Evolutionary conservation across 208 protist genomes (phyloP), one percentile per base, ranked within the genome.

Genomic region (Crithidia brevicula): DNA sequence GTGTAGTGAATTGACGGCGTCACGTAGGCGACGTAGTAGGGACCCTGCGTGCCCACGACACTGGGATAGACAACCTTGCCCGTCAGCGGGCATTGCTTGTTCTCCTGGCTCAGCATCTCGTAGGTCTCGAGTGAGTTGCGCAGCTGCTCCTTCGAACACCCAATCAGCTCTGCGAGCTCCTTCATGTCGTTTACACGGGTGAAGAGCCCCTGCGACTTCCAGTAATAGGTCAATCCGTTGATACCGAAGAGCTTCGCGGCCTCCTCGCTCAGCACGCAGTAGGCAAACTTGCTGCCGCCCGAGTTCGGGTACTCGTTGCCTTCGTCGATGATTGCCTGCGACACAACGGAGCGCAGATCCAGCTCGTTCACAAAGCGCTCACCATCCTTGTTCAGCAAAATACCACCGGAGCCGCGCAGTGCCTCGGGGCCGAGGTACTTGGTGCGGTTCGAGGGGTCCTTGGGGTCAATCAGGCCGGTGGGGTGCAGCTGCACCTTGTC

Each of bases 1-100:
- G 85, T 97, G 89, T 99, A 99, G 82, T 99, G 98, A 71, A 99
- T 91, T 4, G 82, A 86, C 10, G 98, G 98, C 20, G 95, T 98
- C 38, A 98, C 84, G 67, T 88, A 82, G 33, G 91, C 85, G 30
- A 95, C 86, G 73, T 95, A 86, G 71, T 84, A 94, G 31, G 79
- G 81, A 25, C 85, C 84, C 43, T 86, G 49, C 9, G 74, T 65
- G 22, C 82, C 88, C n/a, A 88, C 13, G 31, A 85, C 77, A 49
- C 76, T 85, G 27, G 80, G 86, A 67, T 85, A 96, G 16, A 92
- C 83, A 33, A 50, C 65, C 72, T 95, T 98, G 38, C 80, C 88
- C n/a, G 80, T 91, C 11, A 64, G 31, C 20, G 67, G 67, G 61
- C 77, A 84, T 5, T 52, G 50, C 2, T 67, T 67, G 47, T 83